These are phyloP conservation scores for Begonia loranthoides DNA, from an alignment of 306 rosid genomes.

Conservation along the genomic window DNA sequence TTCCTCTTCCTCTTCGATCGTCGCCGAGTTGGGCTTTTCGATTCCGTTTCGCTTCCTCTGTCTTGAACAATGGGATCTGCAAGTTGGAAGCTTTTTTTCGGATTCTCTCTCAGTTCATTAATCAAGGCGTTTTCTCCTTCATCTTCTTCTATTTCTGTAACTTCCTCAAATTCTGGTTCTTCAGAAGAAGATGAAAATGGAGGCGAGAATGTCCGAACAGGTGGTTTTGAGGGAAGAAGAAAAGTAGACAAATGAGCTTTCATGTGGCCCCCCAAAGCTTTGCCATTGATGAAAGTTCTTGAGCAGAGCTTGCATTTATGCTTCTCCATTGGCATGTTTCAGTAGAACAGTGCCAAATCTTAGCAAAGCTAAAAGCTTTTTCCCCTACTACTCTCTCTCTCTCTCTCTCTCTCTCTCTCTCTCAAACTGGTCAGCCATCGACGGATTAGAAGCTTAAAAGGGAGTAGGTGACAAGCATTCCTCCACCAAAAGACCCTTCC, in stretches of 20 bases:
- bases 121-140: constrained; percentile 17
- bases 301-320: constrained; percentile 84
- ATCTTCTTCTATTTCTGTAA: constrained; percentile 15
- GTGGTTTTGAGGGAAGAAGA: constrained; percentile 43
- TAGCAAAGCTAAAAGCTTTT: constrained; percentile 11
- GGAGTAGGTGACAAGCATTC: constrained; percentile 98
- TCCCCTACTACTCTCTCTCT: constrained; percentile 2
- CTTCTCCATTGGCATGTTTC: constrained; percentile 36
- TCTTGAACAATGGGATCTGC: constrained; percentile 67
- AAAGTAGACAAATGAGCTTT: constrained; percentile 56
- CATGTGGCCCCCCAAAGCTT: constrained; percentile 89
- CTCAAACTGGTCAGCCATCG: constrained; percentile 15
- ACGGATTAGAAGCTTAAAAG: constrained; percentile 38
- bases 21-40: constrained; percentile 55
- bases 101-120: constrained; percentile 59
- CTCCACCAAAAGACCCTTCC: constrained; percentile 62
- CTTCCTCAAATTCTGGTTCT: background rate
- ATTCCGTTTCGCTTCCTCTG: constrained; percentile 82
- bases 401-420: constrained; percentile 11
- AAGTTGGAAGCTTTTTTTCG: constrained; percentile 39
- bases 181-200: constrained; percentile 19
- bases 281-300: constrained; percentile 47
- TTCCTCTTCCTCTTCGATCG: constrained; percentile 63
- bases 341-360: constrained; percentile 3
- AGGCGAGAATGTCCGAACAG: background rate